Evolutionary conservation across 78 protist species (phyloP).

Genomic region (Cyanophora paradoxa): DNA sequence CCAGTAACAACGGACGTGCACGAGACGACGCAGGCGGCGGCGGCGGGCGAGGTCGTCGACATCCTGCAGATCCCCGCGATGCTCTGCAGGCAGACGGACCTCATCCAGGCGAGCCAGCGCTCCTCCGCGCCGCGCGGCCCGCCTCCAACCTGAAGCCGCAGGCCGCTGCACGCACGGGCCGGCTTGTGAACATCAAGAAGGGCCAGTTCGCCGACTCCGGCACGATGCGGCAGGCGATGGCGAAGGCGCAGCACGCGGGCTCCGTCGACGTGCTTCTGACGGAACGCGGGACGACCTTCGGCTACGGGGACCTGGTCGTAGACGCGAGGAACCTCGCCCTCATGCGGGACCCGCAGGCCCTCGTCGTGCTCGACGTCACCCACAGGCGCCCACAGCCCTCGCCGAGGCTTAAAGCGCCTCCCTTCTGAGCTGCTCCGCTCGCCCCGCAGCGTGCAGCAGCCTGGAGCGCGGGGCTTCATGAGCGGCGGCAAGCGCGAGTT

Average conservation of each 20-base stretch:
- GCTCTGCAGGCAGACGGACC: slow-evolving; percentile 40
- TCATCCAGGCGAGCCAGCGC: too few species aligned
- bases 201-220: slow-evolving; percentile 26
- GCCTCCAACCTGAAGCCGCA: too few species aligned
- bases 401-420: too few species aligned
- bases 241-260: neutral
- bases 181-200: slow-evolving; percentile 9
- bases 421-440: too few species aligned
- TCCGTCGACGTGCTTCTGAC: neutral
- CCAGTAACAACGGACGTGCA: slow-evolving; percentile 20
- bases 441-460: neutral
- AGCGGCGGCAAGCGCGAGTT: neutral
- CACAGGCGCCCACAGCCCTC: neutral
- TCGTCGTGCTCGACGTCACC: slow-evolving; percentile 8
- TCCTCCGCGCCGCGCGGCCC: too few species aligned
- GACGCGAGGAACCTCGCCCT: slow-evolving; percentile 11
- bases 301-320: slow-evolving; percentile 27
- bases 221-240: slow-evolving; percentile 4
- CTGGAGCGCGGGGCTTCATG: neutral
- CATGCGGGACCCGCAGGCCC: neutral
- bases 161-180: slow-evolving; percentile 5
- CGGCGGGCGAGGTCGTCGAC: neutral
- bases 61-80: slow-evolving; percentile 31
- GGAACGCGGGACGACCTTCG: slow-evolving; percentile 25
- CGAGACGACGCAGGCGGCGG: neutral